Conservation (phyloP, 257 asterid genomes). For the Mentha longifolia region DNA sequence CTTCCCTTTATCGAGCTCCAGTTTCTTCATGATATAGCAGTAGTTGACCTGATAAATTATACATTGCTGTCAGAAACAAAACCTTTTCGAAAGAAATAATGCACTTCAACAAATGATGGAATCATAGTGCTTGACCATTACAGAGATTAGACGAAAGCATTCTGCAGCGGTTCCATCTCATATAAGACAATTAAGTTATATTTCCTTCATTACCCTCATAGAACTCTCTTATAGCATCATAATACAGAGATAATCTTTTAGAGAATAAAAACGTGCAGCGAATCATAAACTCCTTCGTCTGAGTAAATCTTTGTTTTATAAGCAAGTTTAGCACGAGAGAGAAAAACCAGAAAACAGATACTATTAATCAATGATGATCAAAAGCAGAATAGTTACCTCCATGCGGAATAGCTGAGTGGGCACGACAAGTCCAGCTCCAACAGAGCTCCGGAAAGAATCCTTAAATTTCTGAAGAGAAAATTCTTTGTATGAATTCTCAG, state of each 20-base stretch:
- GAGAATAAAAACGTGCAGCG: neutral
- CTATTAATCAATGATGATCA: neutral
- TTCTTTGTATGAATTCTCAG: conserved; percentile 62
- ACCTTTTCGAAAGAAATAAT: neutral
- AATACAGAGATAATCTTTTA: too few relatives aligned
- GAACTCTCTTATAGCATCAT: neutral
- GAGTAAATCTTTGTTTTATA: neutral
- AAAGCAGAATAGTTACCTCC: conserved; percentile 65
- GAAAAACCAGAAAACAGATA: conserved; percentile 10
- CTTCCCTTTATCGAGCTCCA: conserved; percentile 76
- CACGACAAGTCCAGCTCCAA: conserved; percentile 75
- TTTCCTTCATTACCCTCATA: conserved; percentile 8
- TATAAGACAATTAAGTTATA: neutral
- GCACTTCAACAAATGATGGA: neutral
- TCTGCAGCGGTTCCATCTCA: neutral
- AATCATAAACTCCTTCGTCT: neutral
- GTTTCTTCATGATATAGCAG: conserved; percentile 78
- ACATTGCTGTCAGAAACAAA: conserved; percentile 28
- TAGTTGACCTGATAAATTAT: conserved; percentile 66
- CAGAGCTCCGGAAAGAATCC: conserved; percentile 81
- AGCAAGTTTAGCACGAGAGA: neutral
- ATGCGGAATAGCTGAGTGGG: conserved; percentile 89
- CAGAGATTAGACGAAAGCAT: neutral
- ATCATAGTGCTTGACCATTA: neutral
- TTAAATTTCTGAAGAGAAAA: conserved; percentile 60